Percentiles rank a stretch among this genome's conserved stretches.
Evolutionary conservation across 1,284 basidiomycete species (phyloP).

Genomic region (Phaffia rhodozyma): DNA sequence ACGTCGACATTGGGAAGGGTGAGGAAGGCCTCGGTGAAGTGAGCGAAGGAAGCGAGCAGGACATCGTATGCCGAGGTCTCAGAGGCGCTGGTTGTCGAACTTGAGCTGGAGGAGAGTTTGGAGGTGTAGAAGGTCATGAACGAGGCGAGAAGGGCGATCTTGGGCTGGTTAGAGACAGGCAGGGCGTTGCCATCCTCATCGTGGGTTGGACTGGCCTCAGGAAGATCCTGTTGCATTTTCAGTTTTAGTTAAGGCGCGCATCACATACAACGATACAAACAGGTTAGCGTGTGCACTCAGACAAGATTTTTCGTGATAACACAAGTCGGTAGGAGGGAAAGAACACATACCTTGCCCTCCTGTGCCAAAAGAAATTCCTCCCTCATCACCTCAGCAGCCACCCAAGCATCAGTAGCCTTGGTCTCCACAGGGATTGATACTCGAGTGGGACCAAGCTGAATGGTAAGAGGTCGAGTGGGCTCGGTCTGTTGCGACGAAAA

Average conservation of each 20-base stretch:
- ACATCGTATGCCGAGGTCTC: conserved; percentile 51
- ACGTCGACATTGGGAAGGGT: conserved; percentile 50
- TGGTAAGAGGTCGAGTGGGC: conserved; percentile 35
- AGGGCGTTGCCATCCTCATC: conserved; percentile 25
- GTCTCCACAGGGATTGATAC: conserved; percentile 73
- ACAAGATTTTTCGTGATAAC: neutral
- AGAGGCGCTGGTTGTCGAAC: conserved; percentile 42
- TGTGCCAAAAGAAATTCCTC: conserved; percentile 69
- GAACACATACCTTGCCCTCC: conserved; percentile 27
- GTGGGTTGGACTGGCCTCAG: conserved; percentile 21
- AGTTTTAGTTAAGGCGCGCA: conserved; percentile 34
- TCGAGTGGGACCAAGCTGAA: conserved; percentile 33
- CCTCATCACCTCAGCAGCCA: conserved; percentile 70
- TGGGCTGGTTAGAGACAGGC: conserved; percentile 41
- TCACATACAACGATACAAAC: neutral
- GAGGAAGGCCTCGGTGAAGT: conserved; percentile 70
- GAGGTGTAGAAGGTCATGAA: conserved; percentile 64
- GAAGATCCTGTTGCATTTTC: conserved; percentile 2
- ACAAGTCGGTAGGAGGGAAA: neutral
- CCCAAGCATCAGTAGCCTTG: conserved; percentile 60
- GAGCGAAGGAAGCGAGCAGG: conserved; percentile 56
- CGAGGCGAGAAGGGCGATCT: conserved; percentile 61
- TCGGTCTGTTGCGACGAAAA: conserved; percentile 8
- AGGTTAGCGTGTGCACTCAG: neutral
- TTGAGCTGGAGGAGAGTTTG: conserved; percentile 46